Percentiles rank a stretch among this genome's conserved stretches.
Conservation (phyloP, 371 early-diverging fungal species). For the Mycotypha africana region DNA sequence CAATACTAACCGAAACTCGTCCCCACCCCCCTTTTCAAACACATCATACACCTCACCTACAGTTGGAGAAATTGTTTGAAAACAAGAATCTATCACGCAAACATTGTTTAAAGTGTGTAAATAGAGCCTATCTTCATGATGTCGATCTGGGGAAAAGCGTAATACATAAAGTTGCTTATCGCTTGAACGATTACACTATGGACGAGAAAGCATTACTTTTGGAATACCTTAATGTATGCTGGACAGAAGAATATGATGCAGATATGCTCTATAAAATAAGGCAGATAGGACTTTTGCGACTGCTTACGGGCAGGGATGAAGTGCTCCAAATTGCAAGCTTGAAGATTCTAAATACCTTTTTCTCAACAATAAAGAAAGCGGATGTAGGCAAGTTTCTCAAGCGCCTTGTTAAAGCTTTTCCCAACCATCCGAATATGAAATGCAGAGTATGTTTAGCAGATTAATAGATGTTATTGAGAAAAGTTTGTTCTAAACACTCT, state of each 20-base stretch:
- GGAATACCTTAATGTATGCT: constrained; percentile 49
- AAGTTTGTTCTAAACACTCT: no score
- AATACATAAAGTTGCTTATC: constrained; percentile 26
- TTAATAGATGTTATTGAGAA: no score
- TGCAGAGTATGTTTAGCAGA: constrained; percentile 54
- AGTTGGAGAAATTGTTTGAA: no score
- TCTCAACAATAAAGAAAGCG: constrained; percentile 22
- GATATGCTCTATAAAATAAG: constrained; percentile 48
- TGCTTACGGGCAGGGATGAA: constrained; percentile 3
- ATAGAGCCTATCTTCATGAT: constrained; percentile 40
- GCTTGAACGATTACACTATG: constrained; percentile 29
- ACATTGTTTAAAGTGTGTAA: constrained; percentile 25
- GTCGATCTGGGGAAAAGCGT: constrained; percentile 27
- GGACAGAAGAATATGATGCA: constrained; percentile 34
- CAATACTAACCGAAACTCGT: background rate
- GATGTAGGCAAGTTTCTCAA: constrained; percentile 44
- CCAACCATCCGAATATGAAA: constrained; percentile 32
- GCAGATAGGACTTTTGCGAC: constrained; percentile 30
- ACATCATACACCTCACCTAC: no score
- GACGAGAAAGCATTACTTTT: constrained; percentile 40
- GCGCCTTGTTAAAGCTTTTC: constrained; percentile 22
- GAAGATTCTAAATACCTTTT: constrained; percentile 43
- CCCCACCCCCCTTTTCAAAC: no score
- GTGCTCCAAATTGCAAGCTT: constrained; percentile 43
- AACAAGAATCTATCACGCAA: background rate